Percentiles rank a stretch among this genome's conserved stretches.
Evolutionary conservation across 345 rosid genomes (phyloP).

Genomic region (Ceriops tagal): DNA sequence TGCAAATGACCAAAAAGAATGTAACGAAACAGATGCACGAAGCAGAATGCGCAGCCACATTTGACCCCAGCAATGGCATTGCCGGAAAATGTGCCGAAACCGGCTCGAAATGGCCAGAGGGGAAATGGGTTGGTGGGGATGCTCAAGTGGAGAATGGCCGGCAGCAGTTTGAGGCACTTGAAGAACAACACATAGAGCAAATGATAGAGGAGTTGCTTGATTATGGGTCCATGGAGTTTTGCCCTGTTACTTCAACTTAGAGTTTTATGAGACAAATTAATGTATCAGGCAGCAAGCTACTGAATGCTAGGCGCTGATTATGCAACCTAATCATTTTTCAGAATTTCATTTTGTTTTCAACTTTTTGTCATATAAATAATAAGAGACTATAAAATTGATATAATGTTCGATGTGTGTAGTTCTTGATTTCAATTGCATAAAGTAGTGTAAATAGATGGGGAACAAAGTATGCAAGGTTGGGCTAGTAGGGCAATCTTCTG

Average conservation of each 20-base stretch:
- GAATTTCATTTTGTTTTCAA: neutral
- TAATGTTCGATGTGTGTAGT: no score
- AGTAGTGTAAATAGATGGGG: conserved; percentile 8
- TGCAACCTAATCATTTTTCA: neutral
- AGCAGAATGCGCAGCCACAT: conserved; percentile 1
- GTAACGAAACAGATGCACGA: conserved; percentile 1
- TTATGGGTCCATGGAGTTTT: conserved; percentile 31
- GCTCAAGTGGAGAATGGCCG: conserved; percentile 2
- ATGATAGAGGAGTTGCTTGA: conserved; percentile 36
- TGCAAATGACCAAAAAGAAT: conserved; percentile 21
- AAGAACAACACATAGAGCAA: conserved; percentile 32
- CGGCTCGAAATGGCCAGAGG: conserved; percentile 2
- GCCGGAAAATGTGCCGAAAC: conserved; percentile 3
- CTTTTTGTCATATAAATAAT: neutral
- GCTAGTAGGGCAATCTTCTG: neutral
- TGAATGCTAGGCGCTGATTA: neutral
- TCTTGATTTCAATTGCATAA: neutral
- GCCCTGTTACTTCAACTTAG: conserved; percentile 16
- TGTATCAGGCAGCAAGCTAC: neutral
- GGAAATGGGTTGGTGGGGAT: conserved; percentile 13
- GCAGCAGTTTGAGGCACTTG: conserved; percentile 14
- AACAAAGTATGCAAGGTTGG: neutral
- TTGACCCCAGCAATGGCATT: neutral
- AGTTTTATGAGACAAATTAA: neutral
- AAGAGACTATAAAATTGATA: no score